Percentiles rank a stretch among this genome's conserved stretches.
These are phyloP conservation scores for Pseudogymnoascus sp. DNA, from an alignment of 2,329 filamentous ascomycete genomes.

Conservation along the genomic window DNA sequence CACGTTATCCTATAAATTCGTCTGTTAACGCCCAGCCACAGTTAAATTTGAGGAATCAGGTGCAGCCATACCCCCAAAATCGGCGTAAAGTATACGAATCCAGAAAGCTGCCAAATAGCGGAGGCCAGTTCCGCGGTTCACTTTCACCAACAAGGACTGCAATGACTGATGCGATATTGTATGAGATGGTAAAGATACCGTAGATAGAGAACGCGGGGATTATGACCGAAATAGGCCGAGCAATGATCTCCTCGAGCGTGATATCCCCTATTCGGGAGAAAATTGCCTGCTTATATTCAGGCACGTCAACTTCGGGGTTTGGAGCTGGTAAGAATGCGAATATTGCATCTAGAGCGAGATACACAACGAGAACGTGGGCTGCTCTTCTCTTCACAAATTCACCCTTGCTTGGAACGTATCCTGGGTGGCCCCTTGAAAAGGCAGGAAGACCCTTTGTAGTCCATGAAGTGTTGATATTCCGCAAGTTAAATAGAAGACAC, in stretches of 20 bases:
- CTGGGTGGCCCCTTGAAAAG: background rate
- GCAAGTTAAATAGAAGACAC: background rate
- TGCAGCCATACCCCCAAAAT: background rate
- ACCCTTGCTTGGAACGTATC: background rate
- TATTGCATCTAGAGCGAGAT: background rate
- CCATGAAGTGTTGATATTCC: background rate
- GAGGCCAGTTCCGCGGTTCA: background rate
- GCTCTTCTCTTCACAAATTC: background rate
- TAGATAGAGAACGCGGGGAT: background rate
- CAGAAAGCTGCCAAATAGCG: background rate
- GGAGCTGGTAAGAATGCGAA: background rate
- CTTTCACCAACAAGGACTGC: background rate
- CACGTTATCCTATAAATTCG: background rate
- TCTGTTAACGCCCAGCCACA: background rate
- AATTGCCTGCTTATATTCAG: background rate
- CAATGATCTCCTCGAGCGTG: background rate
- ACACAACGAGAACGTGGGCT: background rate
- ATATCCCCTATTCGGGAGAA: background rate
- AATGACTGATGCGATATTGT: background rate
- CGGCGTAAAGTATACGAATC: background rate
- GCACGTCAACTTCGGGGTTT: background rate
- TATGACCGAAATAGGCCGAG: background rate
- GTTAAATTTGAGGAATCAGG: background rate
- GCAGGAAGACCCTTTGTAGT: background rate
- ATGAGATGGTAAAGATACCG: background rate